Evolutionary conservation across 2,329 filamentous ascomycete genomes (phyloP).

Genomic region (Verticillium alfalfae): DNA sequence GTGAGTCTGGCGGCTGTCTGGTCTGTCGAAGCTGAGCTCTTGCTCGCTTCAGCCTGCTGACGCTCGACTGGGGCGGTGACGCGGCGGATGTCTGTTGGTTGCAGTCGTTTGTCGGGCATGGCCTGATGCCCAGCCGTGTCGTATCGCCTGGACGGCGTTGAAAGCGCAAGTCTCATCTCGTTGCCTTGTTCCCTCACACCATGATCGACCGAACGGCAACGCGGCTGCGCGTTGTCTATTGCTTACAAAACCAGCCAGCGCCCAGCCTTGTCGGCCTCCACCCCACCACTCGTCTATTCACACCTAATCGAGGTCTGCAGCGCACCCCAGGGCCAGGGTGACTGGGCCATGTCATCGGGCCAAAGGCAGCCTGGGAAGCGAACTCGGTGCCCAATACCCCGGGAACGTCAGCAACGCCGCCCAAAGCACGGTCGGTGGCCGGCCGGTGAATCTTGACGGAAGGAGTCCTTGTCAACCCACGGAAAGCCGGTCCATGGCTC

Average conservation of each 20-base stretch:
- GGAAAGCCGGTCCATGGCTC: background rate
- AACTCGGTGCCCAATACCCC: background rate
- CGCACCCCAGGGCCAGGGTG: background rate
- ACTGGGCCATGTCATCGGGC: background rate
- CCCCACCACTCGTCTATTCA: background rate
- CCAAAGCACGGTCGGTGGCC: background rate
- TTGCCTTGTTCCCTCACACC: background rate
- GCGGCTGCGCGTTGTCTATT: background rate
- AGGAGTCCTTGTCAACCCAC: background rate
- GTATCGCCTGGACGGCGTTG: background rate
- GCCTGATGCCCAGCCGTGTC: background rate
- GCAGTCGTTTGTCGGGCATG: background rate
- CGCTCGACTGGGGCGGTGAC: background rate
- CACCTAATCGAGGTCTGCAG: background rate
- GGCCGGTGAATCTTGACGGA: background rate
- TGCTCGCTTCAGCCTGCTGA: background rate
- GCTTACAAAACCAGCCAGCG: background rate
- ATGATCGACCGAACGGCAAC: background rate
- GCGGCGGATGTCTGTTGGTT: background rate
- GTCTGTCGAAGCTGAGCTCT: background rate
- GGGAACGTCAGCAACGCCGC: background rate
- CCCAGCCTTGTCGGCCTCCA: background rate
- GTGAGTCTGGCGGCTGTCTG: background rate
- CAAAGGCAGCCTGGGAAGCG: background rate
- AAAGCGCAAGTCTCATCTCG: background rate